These are phyloP conservation scores for Misopates orontium DNA, from an alignment of 257 asterid species.

Conservation along the genomic window DNA sequence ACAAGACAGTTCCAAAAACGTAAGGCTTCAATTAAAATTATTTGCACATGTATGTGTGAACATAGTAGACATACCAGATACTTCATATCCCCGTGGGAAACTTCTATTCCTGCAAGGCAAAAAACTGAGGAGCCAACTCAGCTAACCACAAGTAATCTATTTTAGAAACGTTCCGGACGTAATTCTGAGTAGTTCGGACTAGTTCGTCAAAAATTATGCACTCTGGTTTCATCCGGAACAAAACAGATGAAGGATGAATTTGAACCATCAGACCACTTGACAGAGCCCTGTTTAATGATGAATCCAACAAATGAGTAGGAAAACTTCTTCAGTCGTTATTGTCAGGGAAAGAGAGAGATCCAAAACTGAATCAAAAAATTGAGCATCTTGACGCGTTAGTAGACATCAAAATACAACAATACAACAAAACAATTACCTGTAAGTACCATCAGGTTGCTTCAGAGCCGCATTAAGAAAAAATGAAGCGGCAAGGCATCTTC, in stretches of 20 bases:
- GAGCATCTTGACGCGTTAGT: slow-evolving; percentile 12
- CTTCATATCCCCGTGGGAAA: slow-evolving; percentile 6
- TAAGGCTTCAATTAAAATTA: background rate
- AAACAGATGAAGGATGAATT: slow-evolving; percentile 88
- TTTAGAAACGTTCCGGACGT: slow-evolving; percentile 71
- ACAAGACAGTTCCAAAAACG: background rate
- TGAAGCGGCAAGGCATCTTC: slow-evolving; percentile 88
- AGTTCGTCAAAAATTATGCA: slow-evolving; percentile 79
- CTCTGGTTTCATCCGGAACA: slow-evolving; percentile 80
- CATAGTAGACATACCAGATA: slow-evolving; percentile 23
- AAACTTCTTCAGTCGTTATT: background rate
- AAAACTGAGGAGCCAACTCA: slow-evolving; percentile 85
- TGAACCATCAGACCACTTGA: slow-evolving; percentile 82
- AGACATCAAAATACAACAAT: background rate
- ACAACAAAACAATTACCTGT: slow-evolving; percentile 54
- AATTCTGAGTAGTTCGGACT: slow-evolving; percentile 70
- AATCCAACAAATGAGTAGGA: slow-evolving; percentile 18
- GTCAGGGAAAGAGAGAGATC: background rate
- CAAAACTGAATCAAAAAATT: background rate
- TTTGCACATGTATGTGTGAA: background rate
- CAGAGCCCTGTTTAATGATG: slow-evolving; percentile 61
- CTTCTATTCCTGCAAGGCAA: slow-evolving; percentile 51
- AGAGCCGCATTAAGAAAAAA: slow-evolving; percentile 94
- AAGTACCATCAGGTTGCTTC: slow-evolving; percentile 89
- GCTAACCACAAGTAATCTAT: slow-evolving; percentile 86